Evolutionary conservation across 2,329 filamentous ascomycete genomes (phyloP), one percentile per base, ranked within the genome.

Genomic region (Aspergillus japonicus): DNA sequence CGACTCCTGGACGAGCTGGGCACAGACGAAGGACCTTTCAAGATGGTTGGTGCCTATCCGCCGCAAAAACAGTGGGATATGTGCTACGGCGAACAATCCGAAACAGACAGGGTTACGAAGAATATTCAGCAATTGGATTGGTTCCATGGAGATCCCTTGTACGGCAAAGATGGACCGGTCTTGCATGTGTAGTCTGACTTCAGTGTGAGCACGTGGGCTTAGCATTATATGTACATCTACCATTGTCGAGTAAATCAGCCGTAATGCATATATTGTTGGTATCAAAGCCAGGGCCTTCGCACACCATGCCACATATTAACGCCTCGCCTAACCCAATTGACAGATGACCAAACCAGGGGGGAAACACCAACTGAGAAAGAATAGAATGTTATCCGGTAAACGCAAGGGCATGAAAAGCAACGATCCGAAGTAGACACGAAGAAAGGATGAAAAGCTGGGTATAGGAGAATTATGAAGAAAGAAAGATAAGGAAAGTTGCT

Each of bases 11-110:
- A 87, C 61, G 85, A 89, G 68, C 55, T 82, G 50, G 70, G 70
- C 21, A 5, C 19, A 78, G 80, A 2, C 79, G 58, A 16, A 19
- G 61, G 60, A 16, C 33, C 75, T 1, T 90, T 90, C 69, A 75
- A 84, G 69, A 89, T 90, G 87, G 83, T 90, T 0, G 88, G 88
- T 0, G 82, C 81, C 51, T 90, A 91, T 78, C 87, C 86, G 0
- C 75, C 64, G 24, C 82, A 76, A 16, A 80, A 78, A 58, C 64
- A 72, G 19, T 91, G 87, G 87, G 87, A 90, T 72, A 90, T 91
- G 88, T 90, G 87, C 66, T 89, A 90, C 76, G 88, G 87, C 1
- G 78, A 78, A 54, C 67, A 77, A 42, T 83, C 79, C 0, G 87
- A 89, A 68, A 82, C 84, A 68, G 70, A 73, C 6, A 83, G 83